Percentiles rank a stretch among this genome's conserved stretches.
Evolutionary conservation across 2,329 filamentous ascomycete genomes (phyloP).

Genomic region (Cytospora paraplurivora): DNA sequence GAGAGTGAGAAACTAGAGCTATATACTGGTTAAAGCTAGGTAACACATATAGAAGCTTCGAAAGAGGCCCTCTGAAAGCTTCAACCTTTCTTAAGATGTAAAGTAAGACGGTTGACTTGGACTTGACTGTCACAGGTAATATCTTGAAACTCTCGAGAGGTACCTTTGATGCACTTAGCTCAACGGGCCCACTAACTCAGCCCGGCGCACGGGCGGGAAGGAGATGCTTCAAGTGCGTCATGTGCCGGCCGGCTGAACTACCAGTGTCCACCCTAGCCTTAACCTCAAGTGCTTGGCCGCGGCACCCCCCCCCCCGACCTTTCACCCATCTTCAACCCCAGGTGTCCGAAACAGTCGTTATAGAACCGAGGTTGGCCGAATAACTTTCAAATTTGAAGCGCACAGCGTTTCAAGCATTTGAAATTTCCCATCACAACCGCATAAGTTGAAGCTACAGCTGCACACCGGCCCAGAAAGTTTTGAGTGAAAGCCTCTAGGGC

Average conservation of each 20-base stretch:
- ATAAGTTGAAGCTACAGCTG: background rate
- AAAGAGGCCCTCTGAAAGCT: background rate
- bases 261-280: background rate
- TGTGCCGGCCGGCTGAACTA: background rate
- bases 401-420: background rate
- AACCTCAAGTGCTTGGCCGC: background rate
- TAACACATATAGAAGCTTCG: background rate
- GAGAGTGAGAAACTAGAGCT: background rate
- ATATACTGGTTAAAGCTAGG: background rate
- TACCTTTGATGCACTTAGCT: background rate
- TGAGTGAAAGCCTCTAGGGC: too few species aligned
- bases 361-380: background rate
- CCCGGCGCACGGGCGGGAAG: background rate
- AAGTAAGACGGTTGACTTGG: background rate
- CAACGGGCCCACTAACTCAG: background rate
- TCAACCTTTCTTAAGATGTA: background rate
- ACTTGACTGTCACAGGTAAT: background rate
- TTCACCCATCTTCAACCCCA: background rate
- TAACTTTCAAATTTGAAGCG: background rate
- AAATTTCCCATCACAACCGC: background rate
- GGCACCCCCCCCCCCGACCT: background rate
- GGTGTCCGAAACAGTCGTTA: background rate
- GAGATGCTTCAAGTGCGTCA: constrained; percentile 1
- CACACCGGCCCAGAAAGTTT: background rate
- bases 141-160: background rate